A percentile compares a stretch with the other conserved stretches of the same genome.
Conservation (phyloP, 306 rosid genomes). For the barrel medic (Medicago truncatula) region MtrunA17r5.0-ANR NC_053043.1:19561001-19561500, state of each 20-base stretch:
- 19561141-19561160: constrained; percentile 1
- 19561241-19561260: constrained; percentile 13
- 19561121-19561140: constrained; percentile 25
- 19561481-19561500: constrained; percentile 81
- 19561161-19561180: constrained; percentile 12
- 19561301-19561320: not conserved
- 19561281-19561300: constrained; percentile 9
- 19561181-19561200: constrained; percentile 14
- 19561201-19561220: constrained; percentile 24
- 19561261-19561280: constrained; percentile 19
- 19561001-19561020: constrained; percentile 7
- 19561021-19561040: constrained; percentile 14
- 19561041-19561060: constrained; percentile 27
- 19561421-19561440: constrained; percentile 89
- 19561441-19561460: constrained; percentile 99
- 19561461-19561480: constrained; percentile 93
- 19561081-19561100: not conserved
- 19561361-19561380: not conserved
- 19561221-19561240: constrained; percentile 10
- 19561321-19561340: constrained; percentile 16
- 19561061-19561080: not conserved
- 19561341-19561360: not conserved
- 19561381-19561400: not conserved
- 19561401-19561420: constrained; percentile 58
- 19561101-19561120: not conserved